Base-by-base conservation (phyloP, 2,329 filamentous ascomycete genomes). In the Diplodia scrobiculata region DNA sequence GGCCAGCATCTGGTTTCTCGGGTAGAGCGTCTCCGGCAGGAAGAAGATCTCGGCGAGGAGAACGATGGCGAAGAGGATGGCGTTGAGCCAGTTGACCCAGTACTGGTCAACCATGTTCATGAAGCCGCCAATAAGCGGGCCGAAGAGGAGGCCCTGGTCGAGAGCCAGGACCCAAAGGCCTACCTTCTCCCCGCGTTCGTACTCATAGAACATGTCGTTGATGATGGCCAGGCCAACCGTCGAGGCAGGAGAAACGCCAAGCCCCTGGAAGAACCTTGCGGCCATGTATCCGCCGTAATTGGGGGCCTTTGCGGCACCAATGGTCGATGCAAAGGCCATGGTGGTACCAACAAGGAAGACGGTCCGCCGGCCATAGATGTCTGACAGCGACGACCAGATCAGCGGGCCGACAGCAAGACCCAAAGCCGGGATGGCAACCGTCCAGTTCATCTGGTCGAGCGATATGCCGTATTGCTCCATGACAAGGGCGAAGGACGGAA, bases 111-210 rank as follows among this genome's bases (percentile, higher is more conserved):
- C 76, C 2, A 84, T 73, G 54, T 80, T 77, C 29, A 86, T 72
- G 68, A 86, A 84, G 0, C 83, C 83, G 11, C 84, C 84, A 66
- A 86, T 76, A 17, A 82, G 77, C 6, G 81, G 81, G 3, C 83
- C 83, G 3, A 83, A 71, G 0, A 86, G 75, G 5, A 83, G 74
- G 4, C 84, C 84, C 5, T 80, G 74, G 68, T 86, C 83, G 53
- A 84, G 78, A n/a, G 84, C 82, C 50, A 87, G 74, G 2, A 84
- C 84, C 84, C 84, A 87, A 14, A 86, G 70, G 0, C 84, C 84
- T 29, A 86, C 76, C 69, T 84, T 84, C 66, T 81, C 79, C 0
- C 84, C 84, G 17, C 84, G 77, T 71, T 86, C 80, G 69, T 85
- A 81, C 69, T 86, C 83, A 69, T 83, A 86, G 69, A 84, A 87